Evolutionary conservation across 169 alveolate species (phyloP).

Genomic region (Perkinsus chesapeaki): DNA sequence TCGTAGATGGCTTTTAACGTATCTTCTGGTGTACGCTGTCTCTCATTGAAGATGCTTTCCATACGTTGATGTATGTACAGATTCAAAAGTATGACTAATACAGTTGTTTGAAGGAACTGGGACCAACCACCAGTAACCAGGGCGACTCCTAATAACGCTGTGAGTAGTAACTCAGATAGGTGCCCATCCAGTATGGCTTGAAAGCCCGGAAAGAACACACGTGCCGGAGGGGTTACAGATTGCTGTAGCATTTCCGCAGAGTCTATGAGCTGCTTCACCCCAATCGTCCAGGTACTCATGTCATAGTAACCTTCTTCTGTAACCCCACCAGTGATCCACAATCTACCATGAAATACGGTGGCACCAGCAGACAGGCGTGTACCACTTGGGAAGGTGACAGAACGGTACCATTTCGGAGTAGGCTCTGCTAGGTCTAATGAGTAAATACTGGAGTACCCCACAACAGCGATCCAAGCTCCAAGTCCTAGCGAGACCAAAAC

Average conservation of each 20-base stretch:
- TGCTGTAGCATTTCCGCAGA: neutral
- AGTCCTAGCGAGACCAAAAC: neutral
- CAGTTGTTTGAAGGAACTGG: neutral
- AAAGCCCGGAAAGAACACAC: neutral
- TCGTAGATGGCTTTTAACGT: neutral
- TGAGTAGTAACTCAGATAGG: neutral
- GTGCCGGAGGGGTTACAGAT: neutral
- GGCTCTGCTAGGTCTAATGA: neutral
- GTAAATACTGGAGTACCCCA: neutral
- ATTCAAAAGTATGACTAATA: too few relatives aligned
- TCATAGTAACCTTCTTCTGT: neutral
- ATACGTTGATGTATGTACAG: neutral
- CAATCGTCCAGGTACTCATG: neutral
- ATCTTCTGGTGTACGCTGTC: neutral
- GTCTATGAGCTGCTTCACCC: neutral
- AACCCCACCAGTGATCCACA: neutral
- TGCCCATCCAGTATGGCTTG: neutral
- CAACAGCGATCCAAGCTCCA: neutral
- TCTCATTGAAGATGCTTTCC: neutral
- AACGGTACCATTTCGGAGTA: neutral
- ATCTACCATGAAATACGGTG: neutral
- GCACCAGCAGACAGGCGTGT: neutral
- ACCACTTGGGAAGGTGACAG: neutral
- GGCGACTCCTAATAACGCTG: neutral
- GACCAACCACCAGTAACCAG: neutral